Evolutionary conservation across 164 flowering plant species (phyloP), one percentile per base, ranked within the genome.

Genomic region (Berberis vulgaris): DNA sequence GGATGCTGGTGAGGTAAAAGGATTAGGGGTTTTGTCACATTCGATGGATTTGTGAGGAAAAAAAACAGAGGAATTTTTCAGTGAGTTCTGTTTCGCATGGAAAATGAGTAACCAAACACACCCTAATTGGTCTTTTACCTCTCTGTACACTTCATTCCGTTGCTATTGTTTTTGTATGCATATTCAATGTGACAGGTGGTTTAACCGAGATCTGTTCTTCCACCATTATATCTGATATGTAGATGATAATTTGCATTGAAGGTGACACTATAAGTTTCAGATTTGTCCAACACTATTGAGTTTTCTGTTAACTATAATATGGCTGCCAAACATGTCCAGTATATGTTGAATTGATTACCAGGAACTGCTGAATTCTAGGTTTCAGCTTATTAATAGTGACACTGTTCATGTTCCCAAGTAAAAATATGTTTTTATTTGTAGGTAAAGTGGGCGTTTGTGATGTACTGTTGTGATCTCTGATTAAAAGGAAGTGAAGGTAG

Each of bases 351-450:
- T 67, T 71, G 43, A 62, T 65, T 63, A 49, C 62, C 69, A 59
- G 69, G 64, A 69, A 54, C 69, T 75, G 52, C 64, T 72, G 82
- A 82, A 69, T 70, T 73, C 13, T 72, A 60, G 77, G 49, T 74
- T 79, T 79, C 71, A 78, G 79, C 74, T 79, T 85, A 62, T 78
- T 81, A 49, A 69, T 85, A 78, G 82, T 81, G 77, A 71, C 80
- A 67, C 67, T 85, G 83, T 84, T 85, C 88, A 76, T 79, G 74
- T 81, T 85, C 78, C 87, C 88, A 80, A 91, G 81, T 89, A 82
- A 86, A 88, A 64, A 86, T 83, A 71, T 89, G 89, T 86, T 88
- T 86, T 88, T 74, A 75, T 83, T 90, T 93, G 98, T 93, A 94
- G 98, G 96, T 84, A 83, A 86, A 80, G 78, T 84, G 92, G 95